Conservation (phyloP, 768 basidiomycete genomes). For the Auriscalpium microsporum region DNA sequence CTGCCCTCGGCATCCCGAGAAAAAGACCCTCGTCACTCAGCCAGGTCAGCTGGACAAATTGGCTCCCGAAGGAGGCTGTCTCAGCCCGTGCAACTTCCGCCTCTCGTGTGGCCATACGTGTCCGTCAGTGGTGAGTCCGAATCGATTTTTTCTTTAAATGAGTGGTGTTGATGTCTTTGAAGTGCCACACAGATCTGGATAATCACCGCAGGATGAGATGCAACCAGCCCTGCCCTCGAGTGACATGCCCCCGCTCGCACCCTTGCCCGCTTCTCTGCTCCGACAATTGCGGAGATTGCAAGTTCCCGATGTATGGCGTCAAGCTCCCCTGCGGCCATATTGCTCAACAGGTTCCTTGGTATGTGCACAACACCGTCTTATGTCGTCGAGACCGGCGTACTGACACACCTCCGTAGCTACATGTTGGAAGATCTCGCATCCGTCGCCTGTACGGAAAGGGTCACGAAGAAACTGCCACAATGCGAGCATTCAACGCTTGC, state of each 20-base stretch:
- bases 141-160: background rate
- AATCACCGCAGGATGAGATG: conserved; percentile 18
- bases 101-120: conserved; percentile 26
- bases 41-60: conserved; percentile 7
- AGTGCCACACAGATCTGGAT: conserved; percentile 18
- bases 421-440: conserved; percentile 15
- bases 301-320: conserved; percentile 16
- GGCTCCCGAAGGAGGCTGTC: conserved; percentile 23
- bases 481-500: conserved; percentile 24
- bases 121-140: conserved; percentile 16
- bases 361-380: background rate
- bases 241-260: conserved; percentile 17
- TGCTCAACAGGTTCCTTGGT: conserved; percentile 19
- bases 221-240: conserved; percentile 14
- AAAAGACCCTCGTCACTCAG: background rate
- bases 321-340: conserved; percentile 23
- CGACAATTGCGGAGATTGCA: conserved; percentile 21
- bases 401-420: conserved; percentile 14
- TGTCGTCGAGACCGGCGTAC: background rate
- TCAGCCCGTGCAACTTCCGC: conserved; percentile 19
- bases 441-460: conserved; percentile 17
- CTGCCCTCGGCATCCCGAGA: conserved; percentile 10
- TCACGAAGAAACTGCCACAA: conserved; percentile 19
- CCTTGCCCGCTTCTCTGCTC: conserved; percentile 22
- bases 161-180: background rate